phyloP scores from a whole-genome alignment of 306 rosid genomes.

The Vigna nakashimae region DNA sequence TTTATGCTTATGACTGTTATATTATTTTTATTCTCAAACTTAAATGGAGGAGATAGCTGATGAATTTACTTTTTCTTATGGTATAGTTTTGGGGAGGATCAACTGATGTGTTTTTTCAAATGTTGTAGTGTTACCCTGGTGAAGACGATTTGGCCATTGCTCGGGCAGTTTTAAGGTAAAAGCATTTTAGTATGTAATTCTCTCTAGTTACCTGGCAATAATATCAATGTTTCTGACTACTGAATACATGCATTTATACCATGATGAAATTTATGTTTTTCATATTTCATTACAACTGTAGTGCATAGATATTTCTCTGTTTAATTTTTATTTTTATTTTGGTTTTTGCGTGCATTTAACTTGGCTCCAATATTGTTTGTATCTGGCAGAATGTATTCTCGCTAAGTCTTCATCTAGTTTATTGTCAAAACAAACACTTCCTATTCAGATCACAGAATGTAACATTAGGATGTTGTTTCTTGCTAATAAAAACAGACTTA shows the following conservation, averaged over 20 bases:
- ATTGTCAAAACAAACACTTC: slow-evolving; percentile 16
- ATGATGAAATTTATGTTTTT: not conserved
- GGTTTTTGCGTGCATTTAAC: slow-evolving; percentile 16
- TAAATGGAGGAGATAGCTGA: slow-evolving; percentile 17
- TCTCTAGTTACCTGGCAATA: slow-evolving; percentile 13
- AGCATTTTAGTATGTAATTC: slow-evolving; percentile 21
- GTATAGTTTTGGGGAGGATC: slow-evolving; percentile 26
- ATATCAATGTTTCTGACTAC: not conserved
- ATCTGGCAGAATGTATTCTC: slow-evolving; percentile 17
- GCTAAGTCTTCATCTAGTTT: not conserved
- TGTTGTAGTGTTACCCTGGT: slow-evolving; percentile 87
- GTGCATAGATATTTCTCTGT: not conserved
- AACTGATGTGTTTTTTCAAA: slow-evolving; percentile 51
- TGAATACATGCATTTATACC: slow-evolving; percentile 4
- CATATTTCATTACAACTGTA: slow-evolving; percentile 12
- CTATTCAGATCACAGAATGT: slow-evolving; percentile 5
- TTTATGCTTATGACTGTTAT: slow-evolving; percentile 26
- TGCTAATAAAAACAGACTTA: not conserved
- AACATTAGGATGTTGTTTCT: slow-evolving; percentile 18
- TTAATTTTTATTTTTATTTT: not conserved
- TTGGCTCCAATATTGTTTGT: slow-evolving; percentile 2
- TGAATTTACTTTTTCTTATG: slow-evolving; percentile 34
- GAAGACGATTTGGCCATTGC: slow-evolving; percentile 97
- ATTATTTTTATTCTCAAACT: slow-evolving; percentile 29
- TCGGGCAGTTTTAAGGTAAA: slow-evolving; percentile 87